A percentile compares a stretch with the other conserved stretches of the same genome.
phyloP scores from a whole-genome alignment of 306 rosid species.

The Malus sylvestris region DNA sequence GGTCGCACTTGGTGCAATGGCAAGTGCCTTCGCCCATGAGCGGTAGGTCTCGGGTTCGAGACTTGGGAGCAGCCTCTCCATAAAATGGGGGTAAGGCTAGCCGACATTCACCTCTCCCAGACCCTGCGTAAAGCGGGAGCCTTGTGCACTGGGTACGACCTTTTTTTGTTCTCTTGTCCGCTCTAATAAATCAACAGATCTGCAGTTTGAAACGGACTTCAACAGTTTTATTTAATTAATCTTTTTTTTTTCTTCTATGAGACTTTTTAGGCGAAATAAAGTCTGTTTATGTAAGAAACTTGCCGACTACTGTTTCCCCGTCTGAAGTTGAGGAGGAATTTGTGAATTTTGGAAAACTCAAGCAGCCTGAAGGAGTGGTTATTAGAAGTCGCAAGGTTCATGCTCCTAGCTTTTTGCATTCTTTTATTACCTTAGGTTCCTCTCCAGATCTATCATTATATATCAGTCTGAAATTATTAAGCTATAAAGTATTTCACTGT shows the following conservation, averaged over 20 bases:
- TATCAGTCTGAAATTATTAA: background rate
- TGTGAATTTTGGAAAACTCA: conserved; percentile 70
- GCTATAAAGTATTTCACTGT: conserved; percentile 17
- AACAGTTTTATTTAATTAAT: background rate
- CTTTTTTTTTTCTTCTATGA: background rate
- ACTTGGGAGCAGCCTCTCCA: too few species aligned
- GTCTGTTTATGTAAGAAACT: conserved; percentile 89
- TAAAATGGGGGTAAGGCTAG: too few species aligned
- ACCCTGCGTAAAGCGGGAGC: too few species aligned
- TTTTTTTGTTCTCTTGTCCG: background rate
- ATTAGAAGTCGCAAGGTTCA: conserved; percentile 90
- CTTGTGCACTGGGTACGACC: too few species aligned
- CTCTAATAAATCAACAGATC: background rate
- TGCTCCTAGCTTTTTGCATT: conserved; percentile 8
- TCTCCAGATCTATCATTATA: background rate
- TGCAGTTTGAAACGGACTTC: background rate
- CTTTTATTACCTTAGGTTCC: background rate
- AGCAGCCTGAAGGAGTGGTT: conserved; percentile 76
- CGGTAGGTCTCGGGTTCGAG: too few species aligned
- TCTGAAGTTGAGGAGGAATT: conserved; percentile 82
- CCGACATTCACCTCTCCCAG: too few species aligned
- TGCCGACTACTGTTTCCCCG: conserved; percentile 67
- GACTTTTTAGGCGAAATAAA: conserved; percentile 55
- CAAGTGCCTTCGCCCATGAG: too few species aligned
- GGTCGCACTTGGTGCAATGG: too few species aligned